phyloP scores from a whole-genome alignment of 768 basidiomycete species.

The Sporobolomyces roseus region DNA sequence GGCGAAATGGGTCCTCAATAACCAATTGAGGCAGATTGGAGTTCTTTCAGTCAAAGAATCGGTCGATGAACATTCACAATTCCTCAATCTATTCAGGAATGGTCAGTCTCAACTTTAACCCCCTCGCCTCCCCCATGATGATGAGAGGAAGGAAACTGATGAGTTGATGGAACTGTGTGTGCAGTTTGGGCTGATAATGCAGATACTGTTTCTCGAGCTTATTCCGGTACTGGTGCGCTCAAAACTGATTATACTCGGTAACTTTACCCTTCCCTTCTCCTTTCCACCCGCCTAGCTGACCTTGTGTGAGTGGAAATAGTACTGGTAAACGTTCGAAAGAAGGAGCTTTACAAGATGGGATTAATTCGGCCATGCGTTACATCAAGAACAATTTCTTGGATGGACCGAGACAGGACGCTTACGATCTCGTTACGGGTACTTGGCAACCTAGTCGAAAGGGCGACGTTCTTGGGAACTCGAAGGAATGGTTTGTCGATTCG shows the following conservation, averaged over 20 bases:
- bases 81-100: conserved; percentile 80
- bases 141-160: background rate
- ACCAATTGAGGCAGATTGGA: conserved; percentile 69
- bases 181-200: conserved; percentile 98
- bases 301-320: conserved; percentile 13
- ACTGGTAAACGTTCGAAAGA: conserved; percentile 81
- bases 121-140: too few species aligned
- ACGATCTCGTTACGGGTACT: conserved; percentile 84
- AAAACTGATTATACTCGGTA: conserved; percentile 90
- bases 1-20: conserved; percentile 75
- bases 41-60: conserved; percentile 66
- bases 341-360: conserved; percentile 76
- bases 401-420: conserved; percentile 90
- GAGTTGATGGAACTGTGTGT: background rate
- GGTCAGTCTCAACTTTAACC: conserved; percentile 67
- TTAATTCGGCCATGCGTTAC: conserved; percentile 78
- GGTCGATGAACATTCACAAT: conserved; percentile 75
- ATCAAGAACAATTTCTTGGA: conserved; percentile 96
- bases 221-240: conserved; percentile 89
- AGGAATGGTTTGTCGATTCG: conserved; percentile 7
- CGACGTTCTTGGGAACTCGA: conserved; percentile 1
- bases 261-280: background rate
- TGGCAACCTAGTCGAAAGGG: conserved; percentile 68
- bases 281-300: background rate
- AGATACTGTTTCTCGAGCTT: conserved; percentile 80